Evolutionary conservation across 2,329 filamentous ascomycete species (phyloP).

Genomic region (Exophiala dermatitidis): DNA sequence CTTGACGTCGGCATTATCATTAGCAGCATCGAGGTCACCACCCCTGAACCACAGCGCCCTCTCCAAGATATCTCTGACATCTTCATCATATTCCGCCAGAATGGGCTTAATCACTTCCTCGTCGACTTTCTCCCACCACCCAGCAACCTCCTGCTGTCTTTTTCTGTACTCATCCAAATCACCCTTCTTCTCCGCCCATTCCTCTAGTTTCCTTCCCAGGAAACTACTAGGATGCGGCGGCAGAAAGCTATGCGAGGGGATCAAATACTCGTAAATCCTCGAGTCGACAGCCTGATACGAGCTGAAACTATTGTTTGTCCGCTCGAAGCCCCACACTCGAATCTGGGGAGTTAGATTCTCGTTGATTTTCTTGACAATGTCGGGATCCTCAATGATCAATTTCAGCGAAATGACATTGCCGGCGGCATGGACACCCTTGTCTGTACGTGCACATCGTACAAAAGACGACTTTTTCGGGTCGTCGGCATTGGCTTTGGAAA

Average conservation of each 20-base stretch:
- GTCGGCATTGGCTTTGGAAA: conserved; percentile 92
- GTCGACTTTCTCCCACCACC: conserved; percentile 78
- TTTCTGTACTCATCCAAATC: conserved; percentile 61
- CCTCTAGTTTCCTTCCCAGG: conserved; percentile 73
- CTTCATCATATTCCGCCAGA: conserved; percentile 41
- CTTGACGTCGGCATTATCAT: conserved; percentile 4
- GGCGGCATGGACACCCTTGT: conserved; percentile 94
- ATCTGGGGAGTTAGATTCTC: conserved; percentile 77
- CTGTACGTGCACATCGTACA: conserved; percentile 86
- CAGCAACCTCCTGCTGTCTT: conserved; percentile 67
- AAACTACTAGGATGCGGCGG: conserved; percentile 86
- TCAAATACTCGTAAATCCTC: conserved; percentile 92
- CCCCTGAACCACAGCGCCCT: conserved; percentile 37
- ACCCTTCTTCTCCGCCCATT: conserved; percentile 65
- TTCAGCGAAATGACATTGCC: conserved; percentile 94
- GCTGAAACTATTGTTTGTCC: conserved; percentile 85
- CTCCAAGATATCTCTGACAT: conserved; percentile 33
- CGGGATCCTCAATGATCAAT: conserved; percentile 84
- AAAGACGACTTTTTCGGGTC: conserved; percentile 95
- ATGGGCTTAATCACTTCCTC: conserved; percentile 70
- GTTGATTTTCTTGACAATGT: conserved; percentile 89
- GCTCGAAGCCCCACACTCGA: conserved; percentile 85
- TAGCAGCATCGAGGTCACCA: conserved; percentile 30
- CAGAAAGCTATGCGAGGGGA: conserved; percentile 86
- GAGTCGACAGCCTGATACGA: conserved; percentile 94